A percentile compares a stretch with the other conserved stretches of the same genome.
phyloP scores from a whole-genome alignment of 805 yeast genomes.

The Candida koratica region DNA sequence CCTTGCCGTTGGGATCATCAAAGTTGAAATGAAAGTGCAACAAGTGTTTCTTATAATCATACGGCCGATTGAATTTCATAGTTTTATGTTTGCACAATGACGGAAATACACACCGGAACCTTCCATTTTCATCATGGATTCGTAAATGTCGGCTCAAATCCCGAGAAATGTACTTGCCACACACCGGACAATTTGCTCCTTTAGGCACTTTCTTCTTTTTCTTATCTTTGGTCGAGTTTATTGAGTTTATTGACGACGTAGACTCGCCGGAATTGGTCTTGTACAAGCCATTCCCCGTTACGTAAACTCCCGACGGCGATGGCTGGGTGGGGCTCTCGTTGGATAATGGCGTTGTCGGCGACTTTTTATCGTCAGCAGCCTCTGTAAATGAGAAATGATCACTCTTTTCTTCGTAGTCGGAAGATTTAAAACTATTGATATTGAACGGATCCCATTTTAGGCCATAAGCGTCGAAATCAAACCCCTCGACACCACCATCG shows the following conservation, averaged over 20 bases:
- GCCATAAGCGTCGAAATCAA: slow-evolving; percentile 18
- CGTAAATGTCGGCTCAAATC: slow-evolving; percentile 42
- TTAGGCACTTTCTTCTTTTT: slow-evolving; percentile 25
- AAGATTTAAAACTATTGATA: slow-evolving; percentile 3
- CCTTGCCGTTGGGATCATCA: slow-evolving; percentile 38
- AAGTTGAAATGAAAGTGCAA: slow-evolving; percentile 40
- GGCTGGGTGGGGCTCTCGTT: slow-evolving; percentile 5
- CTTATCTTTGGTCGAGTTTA: slow-evolving; percentile 10
- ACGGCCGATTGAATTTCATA: slow-evolving; percentile 42
- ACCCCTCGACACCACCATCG: slow-evolving; percentile 19
- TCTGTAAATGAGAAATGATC: slow-evolving; percentile 7
- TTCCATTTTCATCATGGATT: slow-evolving; percentile 40
- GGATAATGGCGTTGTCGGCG: slow-evolving; percentile 8
- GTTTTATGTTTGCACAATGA: slow-evolving; percentile 40
- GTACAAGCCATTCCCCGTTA: slow-evolving; percentile 1
- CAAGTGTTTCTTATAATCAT: slow-evolving; percentile 43
- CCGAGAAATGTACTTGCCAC: slow-evolving; percentile 39
- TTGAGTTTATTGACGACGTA: slow-evolving; percentile 14
- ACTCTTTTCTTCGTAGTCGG: slow-evolving; percentile 1
- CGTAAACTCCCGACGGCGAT: background rate
- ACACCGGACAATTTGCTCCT: slow-evolving; percentile 37
- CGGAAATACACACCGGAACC: slow-evolving; percentile 43
- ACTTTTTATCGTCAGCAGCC: slow-evolving; percentile 4
- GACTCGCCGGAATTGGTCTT: slow-evolving; percentile 14
- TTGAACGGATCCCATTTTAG: slow-evolving; percentile 1